phyloP scores from a whole-genome alignment of 305 asterid genomes.

The Ruellia speciosa region DNA sequence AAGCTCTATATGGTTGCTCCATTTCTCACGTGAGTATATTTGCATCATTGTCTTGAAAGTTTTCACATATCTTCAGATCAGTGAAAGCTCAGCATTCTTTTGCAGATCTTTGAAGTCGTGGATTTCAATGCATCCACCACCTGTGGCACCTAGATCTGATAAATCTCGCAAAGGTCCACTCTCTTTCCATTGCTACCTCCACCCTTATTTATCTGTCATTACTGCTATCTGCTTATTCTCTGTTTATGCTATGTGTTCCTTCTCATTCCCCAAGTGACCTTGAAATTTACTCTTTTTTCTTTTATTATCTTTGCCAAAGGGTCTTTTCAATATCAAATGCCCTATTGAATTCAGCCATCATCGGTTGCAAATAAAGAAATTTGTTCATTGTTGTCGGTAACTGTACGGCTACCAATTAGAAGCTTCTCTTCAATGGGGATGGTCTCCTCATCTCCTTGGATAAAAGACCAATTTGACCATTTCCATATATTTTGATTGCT shows the following conservation, averaged over 20 bases:
- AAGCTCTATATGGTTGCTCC: constrained; percentile 99
- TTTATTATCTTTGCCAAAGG: no score
- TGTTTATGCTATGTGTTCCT: no score
- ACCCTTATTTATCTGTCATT: not conserved
- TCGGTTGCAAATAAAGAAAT: no score
- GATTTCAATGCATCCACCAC: constrained; percentile 74
- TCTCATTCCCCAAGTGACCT: no score
- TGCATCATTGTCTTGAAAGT: constrained; percentile 10
- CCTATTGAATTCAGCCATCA: no score
- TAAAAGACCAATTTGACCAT: constrained; percentile 6
- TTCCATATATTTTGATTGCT: no score
- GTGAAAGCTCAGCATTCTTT: constrained; percentile 9
- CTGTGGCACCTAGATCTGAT: constrained; percentile 53
- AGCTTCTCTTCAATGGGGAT: no score
- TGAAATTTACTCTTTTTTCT: no score
- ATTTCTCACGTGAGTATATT: constrained; percentile 59
- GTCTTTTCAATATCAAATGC: no score
- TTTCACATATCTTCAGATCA: not conserved
- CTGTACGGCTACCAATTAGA: no score
- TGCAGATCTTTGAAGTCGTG: constrained; percentile 74
- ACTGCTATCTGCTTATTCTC: not conserved
- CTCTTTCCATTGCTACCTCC: not conserved
- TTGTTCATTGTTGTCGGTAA: no score
- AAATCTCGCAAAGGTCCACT: constrained; percentile 42
- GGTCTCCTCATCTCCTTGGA: not conserved